Evolutionary conservation across 1,139 yeast genomes (phyloP), one percentile per base, ranked within the genome.

Genomic region (Debaryomyces sp.): DNA sequence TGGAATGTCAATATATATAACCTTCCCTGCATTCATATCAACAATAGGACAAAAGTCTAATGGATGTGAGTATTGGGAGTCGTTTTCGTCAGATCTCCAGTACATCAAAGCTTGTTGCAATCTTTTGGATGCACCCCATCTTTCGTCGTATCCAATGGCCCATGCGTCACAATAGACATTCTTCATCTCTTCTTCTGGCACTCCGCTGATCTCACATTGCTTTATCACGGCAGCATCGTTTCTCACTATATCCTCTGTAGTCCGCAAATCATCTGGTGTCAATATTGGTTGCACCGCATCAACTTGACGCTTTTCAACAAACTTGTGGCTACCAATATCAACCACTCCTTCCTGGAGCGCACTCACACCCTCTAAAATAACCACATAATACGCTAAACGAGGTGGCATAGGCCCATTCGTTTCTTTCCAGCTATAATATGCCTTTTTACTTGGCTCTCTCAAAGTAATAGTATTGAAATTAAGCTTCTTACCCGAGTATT

Each of bases 131-230:
- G 86, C 81, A 42, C 91, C 95, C 84, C 91, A 87, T 70, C 94
- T 80, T 68, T 86, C 94, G 64, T 87, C 95, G 63, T 83, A 86
- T 50, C 94, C 94, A 62, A 87, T 85, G 44, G 94, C 85, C 96
- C 87, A 87, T 58, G 86, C 92, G 62, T 87, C 95, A 73, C 94
- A 87, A 75, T 85, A 87, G 48, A 85, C 80, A 59, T 83, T 80
- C 67, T 81, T 74, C 89, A 87, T 87, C 41, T 85, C 86, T 44
- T 67, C 68, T 37, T 76, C 78, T 48, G 89, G 85, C 55, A 86
- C 68, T 47, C 94, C 94, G 40, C 87, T 80, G 51, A 85, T 63
- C 46, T 73, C 81, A 74, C 92, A 85, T 70, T 87, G 92, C 66
- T 81, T 83, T 57, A 85, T 84, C 54, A 87, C 94, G 36, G 70